Evolutionary conservation across 768 basidiomycete genomes (phyloP), one percentile per base, ranked within the genome.

Genomic region (Rhodotorula taiwanensis): DNA sequence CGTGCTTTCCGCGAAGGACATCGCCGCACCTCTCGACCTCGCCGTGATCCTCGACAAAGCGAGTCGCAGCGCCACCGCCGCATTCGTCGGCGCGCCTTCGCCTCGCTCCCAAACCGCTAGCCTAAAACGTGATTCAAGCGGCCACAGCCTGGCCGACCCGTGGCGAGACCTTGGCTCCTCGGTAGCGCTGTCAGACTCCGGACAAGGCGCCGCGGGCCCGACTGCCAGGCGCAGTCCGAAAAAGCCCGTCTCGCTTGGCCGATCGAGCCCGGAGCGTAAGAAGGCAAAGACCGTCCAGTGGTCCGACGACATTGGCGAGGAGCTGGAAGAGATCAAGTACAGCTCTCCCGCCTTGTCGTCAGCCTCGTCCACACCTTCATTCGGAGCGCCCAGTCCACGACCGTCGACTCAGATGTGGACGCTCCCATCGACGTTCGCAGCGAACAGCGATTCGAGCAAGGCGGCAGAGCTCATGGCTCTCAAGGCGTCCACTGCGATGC

Each of bases 291-390:
- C 54, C 11, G 62, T 69, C 23, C 62, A 69, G 50, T 69, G 67
- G 67, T 41, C 62, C 7, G 67, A 69, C 56, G 67, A 69, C 53
- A 34, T 56, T 3, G 62, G 67, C 36, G 67, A 65, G 45, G 67
- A 60, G 8, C 55, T 68, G 31, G 67, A 68, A 52, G 62, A 58
- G 55, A 52, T 64, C 67, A 68, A 64, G 43, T 67, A 30, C 61
- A 27, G 30, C 53, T 55, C 58, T 30, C 62, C 58, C 18, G 66
- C 55, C 9, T 51, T 49, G 2, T 55, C 58, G 49, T 14, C 30
- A 2, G 18, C 28, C 6, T 52, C 16, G 11, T n/a, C 27, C 36
- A 39, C 28, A 43, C 27, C 52, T 41, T 20, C n/a, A 10, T 51
- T 27, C 42, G 25, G 33, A 15, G 33, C 33, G 9, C 14, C 34